Evolutionary conservation across 148 eudicot species (phyloP).

Genomic region (Tetragonia tetragonoides): DNA sequence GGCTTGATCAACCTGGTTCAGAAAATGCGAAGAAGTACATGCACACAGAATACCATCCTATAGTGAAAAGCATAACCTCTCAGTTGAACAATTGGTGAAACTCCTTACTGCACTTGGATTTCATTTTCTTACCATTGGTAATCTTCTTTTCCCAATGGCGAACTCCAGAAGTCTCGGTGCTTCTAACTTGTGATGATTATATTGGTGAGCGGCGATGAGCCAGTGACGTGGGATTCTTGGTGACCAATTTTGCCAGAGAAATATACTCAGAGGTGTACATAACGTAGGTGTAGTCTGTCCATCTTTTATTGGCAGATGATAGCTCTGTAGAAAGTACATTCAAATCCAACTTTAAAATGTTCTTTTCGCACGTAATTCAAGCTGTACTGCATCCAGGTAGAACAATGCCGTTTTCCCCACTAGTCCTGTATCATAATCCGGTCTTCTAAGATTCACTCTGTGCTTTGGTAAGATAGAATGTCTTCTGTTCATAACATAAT

Average conservation of each 20-base stretch:
- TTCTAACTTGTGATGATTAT: neutral
- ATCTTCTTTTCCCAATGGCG: neutral
- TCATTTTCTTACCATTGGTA: neutral
- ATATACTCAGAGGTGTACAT: slow-evolving; percentile 13
- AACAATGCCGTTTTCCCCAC: neutral
- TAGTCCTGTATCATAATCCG: slow-evolving; percentile 4
- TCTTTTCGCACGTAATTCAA: neutral
- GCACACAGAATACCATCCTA: slow-evolving; percentile 88
- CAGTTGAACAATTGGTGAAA: slow-evolving; percentile 86
- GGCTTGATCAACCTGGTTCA: slow-evolving; percentile 88
- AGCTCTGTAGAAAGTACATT: slow-evolving; percentile 4
- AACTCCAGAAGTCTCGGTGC: neutral
- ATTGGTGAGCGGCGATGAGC: neutral
- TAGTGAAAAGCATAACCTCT: slow-evolving; percentile 74
- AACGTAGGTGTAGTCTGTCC: neutral
- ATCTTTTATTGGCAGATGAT: neutral
- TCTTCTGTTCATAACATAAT: neutral
- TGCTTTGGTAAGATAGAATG: neutral
- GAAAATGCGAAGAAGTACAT: slow-evolving; percentile 71
- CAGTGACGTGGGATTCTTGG: neutral
- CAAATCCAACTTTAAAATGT: neutral
- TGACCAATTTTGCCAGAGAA: slow-evolving; percentile 16
- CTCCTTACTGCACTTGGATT: neutral
- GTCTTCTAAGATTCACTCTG: neutral
- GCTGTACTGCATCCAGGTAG: neutral